Percentiles rank a stretch among this genome's conserved stretches.
Conservation (phyloP, 495 filamentous ascomycete genomes). For the Poronia punctata region DNA sequence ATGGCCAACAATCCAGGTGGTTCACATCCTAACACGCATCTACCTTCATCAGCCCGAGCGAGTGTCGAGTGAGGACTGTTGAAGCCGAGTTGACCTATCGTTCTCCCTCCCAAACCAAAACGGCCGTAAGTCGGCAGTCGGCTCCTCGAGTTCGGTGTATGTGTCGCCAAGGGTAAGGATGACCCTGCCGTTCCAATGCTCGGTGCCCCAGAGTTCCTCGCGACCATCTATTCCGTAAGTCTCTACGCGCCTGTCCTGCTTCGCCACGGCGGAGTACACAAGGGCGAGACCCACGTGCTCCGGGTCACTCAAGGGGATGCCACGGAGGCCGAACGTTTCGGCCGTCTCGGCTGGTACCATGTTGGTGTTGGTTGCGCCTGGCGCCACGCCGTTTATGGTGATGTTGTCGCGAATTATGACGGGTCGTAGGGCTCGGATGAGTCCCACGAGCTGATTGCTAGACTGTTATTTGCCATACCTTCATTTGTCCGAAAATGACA, state of each 20-base stretch:
- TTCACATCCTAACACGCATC: too few relatives aligned
- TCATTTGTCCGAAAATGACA: too few relatives aligned
- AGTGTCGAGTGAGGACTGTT: too few relatives aligned
- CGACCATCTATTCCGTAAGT: slow-evolving; percentile 15
- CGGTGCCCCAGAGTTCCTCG: background rate
- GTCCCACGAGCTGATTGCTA: slow-evolving; percentile 15
- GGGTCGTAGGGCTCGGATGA: slow-evolving; percentile 22
- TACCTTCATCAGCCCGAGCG: too few relatives aligned
- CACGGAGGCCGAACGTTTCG: slow-evolving; percentile 15
- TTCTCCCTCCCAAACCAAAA: slow-evolving; percentile 25
- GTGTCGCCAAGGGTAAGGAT: slow-evolving; percentile 25
- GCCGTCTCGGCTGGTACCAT: slow-evolving; percentile 19
- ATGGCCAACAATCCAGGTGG: too few relatives aligned
- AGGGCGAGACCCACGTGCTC: slow-evolving; percentile 23
- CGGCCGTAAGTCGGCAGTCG: slow-evolving; percentile 14
- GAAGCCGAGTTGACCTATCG: slow-evolving; percentile 10
- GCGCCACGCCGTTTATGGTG: slow-evolving; percentile 29
- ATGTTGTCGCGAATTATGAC: slow-evolving; percentile 14
- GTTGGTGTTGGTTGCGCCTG: slow-evolving; percentile 23
- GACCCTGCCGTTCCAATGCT: slow-evolving; percentile 26
- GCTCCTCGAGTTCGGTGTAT: slow-evolving; percentile 28
- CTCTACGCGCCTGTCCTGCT: slow-evolving; percentile 16
- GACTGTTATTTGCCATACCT: too few relatives aligned
- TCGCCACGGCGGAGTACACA: slow-evolving; percentile 27
- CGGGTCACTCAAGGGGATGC: slow-evolving; percentile 22